Evolutionary conservation across 805 yeast genomes (phyloP).

Genomic region (Ogataea wickerhamii): DNA sequence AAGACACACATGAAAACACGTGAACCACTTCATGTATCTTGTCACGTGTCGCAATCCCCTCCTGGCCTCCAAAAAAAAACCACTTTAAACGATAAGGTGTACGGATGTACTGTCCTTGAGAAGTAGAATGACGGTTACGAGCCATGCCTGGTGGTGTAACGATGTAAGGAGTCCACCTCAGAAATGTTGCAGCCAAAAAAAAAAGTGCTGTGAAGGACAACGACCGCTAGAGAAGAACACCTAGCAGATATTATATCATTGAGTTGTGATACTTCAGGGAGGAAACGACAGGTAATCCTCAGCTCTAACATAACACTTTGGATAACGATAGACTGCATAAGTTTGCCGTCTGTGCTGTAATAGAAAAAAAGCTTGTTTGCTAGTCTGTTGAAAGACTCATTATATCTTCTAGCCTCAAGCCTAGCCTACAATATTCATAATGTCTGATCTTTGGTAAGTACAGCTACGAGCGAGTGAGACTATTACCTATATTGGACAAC

Average conservation of each 20-base stretch:
- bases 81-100: no score
- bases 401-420: not conserved
- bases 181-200: not conserved
- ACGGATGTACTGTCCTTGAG: no score
- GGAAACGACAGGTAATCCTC: not conserved
- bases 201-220: not conserved
- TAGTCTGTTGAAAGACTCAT: conserved; percentile 1
- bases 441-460: conserved; percentile 22
- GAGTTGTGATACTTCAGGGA: no score
- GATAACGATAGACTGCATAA: not conserved
- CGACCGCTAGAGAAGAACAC: not conserved
- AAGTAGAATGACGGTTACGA: no score
- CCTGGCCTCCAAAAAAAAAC: no score
- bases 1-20: no score
- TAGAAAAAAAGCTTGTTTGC: not conserved
- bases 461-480: no score
- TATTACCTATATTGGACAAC: no score
- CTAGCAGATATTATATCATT: not conserved
- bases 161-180: not conserved
- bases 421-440: conserved; percentile 1
- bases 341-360: not conserved
- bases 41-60: no score
- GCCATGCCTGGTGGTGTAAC: no score
- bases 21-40: no score
- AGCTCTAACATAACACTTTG: not conserved